Percentiles rank a stretch among this genome's conserved stretches.
Conservation (phyloP, 1,284 basidiomycete genomes). For the Pterula multifida region DNA sequence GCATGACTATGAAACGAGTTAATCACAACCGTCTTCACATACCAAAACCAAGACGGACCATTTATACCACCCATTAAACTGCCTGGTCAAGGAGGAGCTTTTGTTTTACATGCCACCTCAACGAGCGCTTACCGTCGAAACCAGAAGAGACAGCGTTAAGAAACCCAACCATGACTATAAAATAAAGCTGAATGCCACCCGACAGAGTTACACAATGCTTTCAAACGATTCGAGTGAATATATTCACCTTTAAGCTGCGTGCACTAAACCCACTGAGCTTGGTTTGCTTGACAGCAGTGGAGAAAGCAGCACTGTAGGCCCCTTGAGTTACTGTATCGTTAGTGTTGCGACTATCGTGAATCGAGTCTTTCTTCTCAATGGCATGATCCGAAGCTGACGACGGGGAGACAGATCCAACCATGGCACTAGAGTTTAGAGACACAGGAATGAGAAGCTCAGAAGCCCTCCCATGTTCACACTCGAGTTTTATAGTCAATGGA, state of each 20-base stretch:
- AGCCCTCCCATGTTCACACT: not conserved
- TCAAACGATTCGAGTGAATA: not conserved
- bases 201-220: not conserved
- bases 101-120: not conserved
- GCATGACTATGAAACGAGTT: constrained; percentile 11
- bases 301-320: constrained; percentile 16
- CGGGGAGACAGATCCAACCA: not conserved
- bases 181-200: constrained; percentile 12
- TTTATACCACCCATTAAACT: constrained; percentile 19
- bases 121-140: constrained; percentile 12
- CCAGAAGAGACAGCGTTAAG: constrained; percentile 18
- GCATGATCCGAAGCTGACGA: not conserved
- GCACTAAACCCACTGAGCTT: constrained; percentile 13
- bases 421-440: not conserved
- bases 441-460: not conserved
- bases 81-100: constrained; percentile 2
- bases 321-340: constrained; percentile 8
- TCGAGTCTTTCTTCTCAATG: not conserved
- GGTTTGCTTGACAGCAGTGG: constrained; percentile 13
- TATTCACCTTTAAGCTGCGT: constrained; percentile 15
- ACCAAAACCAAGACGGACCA: constrained; percentile 7
- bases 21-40: too few species aligned
- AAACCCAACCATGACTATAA: constrained; percentile 18
- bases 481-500: not conserved
- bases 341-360: not conserved